A percentile compares a stretch with the other conserved stretches of the same genome.
Evolutionary conservation across 768 basidiomycete species (phyloP).

Genomic region (Hortiboletus flavorubellus): DNA sequence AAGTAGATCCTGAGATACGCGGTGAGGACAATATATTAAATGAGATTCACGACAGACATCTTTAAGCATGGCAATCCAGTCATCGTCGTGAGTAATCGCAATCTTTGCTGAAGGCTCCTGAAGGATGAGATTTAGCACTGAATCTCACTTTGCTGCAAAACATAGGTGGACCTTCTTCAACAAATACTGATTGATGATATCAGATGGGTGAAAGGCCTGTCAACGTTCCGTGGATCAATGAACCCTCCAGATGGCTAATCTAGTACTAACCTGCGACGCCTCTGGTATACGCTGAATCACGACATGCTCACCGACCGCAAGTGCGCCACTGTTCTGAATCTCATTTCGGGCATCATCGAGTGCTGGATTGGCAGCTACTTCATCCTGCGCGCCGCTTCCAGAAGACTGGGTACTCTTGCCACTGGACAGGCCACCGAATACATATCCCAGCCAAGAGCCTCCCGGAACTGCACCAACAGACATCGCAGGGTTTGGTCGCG

Average conservation of each 20-base stretch:
- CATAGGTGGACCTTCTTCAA: not conserved
- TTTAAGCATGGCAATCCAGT: constrained; percentile 7
- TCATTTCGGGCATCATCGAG: not conserved
- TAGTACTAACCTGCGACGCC: not conserved
- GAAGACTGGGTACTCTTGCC: not conserved
- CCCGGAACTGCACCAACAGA: not conserved
- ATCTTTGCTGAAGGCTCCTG: not conserved
- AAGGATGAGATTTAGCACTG: not conserved
- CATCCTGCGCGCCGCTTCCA: not conserved
- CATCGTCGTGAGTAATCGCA: constrained; percentile 5
- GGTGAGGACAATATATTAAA: not conserved
- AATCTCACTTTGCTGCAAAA: not conserved
- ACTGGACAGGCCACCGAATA: not conserved
- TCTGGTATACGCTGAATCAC: not conserved
- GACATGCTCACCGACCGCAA: not conserved
- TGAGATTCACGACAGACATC: not conserved
- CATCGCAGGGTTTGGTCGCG: not conserved
- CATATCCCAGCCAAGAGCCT: not conserved
- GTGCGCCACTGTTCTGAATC: not conserved
- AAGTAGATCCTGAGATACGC: not conserved
- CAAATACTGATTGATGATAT: constrained; percentile 9
- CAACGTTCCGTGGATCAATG: not conserved
- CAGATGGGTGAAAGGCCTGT: constrained; percentile 13
- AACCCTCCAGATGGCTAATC: not conserved
- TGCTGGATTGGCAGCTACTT: not conserved